Evolutionary conservation across 1,284 basidiomycete genomes (phyloP), one percentile per base, ranked within the genome.

Genomic region (Rhizoctonia solani): DNA sequence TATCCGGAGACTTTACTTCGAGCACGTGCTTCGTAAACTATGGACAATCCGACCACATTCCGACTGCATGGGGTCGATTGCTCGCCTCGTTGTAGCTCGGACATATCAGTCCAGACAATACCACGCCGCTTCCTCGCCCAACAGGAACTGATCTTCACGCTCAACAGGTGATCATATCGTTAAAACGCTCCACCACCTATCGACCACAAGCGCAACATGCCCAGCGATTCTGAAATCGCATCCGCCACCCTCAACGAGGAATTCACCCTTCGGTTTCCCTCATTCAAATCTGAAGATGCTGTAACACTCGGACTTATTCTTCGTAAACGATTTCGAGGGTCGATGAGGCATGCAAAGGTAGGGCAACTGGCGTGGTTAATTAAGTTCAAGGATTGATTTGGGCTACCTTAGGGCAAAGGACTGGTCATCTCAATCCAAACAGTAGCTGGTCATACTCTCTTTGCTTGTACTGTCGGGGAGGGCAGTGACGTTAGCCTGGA

Each of bases 401-500:
- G 46, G 25, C 61, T 47, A 32, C 58, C 80, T 16, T 88, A 87
- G 74, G 90, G 90, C 30, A 89, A 89, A 74, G 90, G 90, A 25
- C 82, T 90, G 68, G 86, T 90, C 50, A 84, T 92, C 69, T 87
- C 87, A 13, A 84, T 92, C 68, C 68, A 71, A 54, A 85, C 87
- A 16, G 86, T 90, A 69, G 85, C 85, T 1, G 90, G 90, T 0
- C 89, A 92, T 72, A 85, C 84, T 0, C 77, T 92, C 39, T 92
- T 92, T 74, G 81, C 89, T 1, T 92, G 90, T 72, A 90, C 90
- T 0, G 89, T 90, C 44, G 89, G 89, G 14, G 89, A 92, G 37
- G 86, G 87, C 13, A 68, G 69, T 14, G 90, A 91, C 76, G 87
- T 91, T 69, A 88, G 86, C 72, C 74, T 90, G 71, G 89, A 92